A percentile compares a stretch with the other conserved stretches of the same genome.
Conservation (phyloP, 768 basidiomycete species). For the Guyanaporus albipodus region DNA sequence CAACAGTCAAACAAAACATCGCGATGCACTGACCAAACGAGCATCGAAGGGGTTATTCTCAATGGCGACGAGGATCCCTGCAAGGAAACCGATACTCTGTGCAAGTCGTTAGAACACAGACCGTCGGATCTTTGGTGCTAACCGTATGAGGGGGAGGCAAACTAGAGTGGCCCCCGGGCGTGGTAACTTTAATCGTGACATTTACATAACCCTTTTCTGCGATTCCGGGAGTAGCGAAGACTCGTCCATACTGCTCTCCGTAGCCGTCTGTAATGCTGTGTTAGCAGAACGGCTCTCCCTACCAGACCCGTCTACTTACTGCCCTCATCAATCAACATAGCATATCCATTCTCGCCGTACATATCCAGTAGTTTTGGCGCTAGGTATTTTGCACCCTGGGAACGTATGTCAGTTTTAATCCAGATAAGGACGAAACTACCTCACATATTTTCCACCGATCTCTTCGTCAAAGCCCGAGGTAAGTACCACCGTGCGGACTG, state of each 20-base stretch:
- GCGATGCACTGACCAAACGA: conserved; percentile 41
- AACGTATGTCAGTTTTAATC: not conserved
- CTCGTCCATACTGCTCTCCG: conserved; percentile 44
- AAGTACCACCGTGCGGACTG: conserved; percentile 57
- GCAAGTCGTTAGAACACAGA: conserved; percentile 7
- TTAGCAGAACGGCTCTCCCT: not conserved
- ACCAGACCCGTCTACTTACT: conserved; percentile 37
- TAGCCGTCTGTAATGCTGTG: conserved; percentile 42
- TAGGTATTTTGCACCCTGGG: conserved; percentile 58
- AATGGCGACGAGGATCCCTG: conserved; percentile 61
- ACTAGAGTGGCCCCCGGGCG: conserved; percentile 83
- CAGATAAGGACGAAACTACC: not conserved
- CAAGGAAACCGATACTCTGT: conserved; percentile 78
- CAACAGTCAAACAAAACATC: not conserved
- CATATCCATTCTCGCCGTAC: conserved; percentile 71
- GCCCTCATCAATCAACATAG: conserved; percentile 87
- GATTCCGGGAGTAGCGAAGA: conserved; percentile 59
- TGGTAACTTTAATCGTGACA: conserved; percentile 57
- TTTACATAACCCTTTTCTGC: conserved; percentile 74
- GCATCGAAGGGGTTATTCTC: conserved; percentile 60
- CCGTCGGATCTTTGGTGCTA: conserved; percentile 12
- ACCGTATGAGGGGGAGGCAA: conserved; percentile 81
- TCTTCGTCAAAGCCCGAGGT: conserved; percentile 80
- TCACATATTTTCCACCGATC: conserved; percentile 47
- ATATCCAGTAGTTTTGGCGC: conserved; percentile 45